Conservation (phyloP, 108 stramenopile genomes). For the Pseudonitzschia multiseries region DNA sequence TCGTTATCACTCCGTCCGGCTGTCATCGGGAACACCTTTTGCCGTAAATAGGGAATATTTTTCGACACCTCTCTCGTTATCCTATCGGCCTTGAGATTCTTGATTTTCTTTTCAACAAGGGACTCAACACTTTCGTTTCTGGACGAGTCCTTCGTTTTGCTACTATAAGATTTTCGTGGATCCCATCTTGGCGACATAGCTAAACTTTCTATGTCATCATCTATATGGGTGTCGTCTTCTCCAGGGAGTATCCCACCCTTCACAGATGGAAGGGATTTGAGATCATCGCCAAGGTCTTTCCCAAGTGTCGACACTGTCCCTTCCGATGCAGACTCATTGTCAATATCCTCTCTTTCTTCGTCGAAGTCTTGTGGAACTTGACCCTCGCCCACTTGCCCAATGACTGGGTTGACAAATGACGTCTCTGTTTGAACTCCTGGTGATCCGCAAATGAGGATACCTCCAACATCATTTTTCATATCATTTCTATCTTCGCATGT, state of each 20-base stretch:
- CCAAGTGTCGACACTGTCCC: slow-evolving; percentile 33
- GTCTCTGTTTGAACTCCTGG: not conserved
- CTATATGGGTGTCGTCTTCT: slow-evolving; percentile 25
- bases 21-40: slow-evolving; percentile 33
- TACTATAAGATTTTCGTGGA: not conserved
- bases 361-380: slow-evolving; percentile 5
- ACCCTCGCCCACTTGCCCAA: not conserved
- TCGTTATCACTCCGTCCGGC: slow-evolving; percentile 16
- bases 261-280: slow-evolving; percentile 36
- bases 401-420: not conserved
- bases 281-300: slow-evolving; percentile 33
- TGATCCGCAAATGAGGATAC: slow-evolving; percentile 16
- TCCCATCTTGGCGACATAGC: not conserved
- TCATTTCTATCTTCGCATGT: slow-evolving; percentile 31
- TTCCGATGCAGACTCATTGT: slow-evolving; percentile 23
- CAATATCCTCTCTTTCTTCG: slow-evolving; percentile 33
- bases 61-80: slow-evolving; percentile 17
- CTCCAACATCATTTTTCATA: slow-evolving; percentile 9
- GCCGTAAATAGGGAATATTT: slow-evolving; percentile 26
- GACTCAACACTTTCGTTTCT: slow-evolving; percentile 36
- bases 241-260: slow-evolving; percentile 19
- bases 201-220: slow-evolving; percentile 10
- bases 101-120: slow-evolving; percentile 42
- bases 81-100: slow-evolving; percentile 35
- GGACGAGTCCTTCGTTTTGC: not conserved